A percentile compares a stretch with the other conserved stretches of the same genome.
Evolutionary conservation across 306 rosid species (phyloP).

Genomic region (Prosopis cineraria): DNA sequence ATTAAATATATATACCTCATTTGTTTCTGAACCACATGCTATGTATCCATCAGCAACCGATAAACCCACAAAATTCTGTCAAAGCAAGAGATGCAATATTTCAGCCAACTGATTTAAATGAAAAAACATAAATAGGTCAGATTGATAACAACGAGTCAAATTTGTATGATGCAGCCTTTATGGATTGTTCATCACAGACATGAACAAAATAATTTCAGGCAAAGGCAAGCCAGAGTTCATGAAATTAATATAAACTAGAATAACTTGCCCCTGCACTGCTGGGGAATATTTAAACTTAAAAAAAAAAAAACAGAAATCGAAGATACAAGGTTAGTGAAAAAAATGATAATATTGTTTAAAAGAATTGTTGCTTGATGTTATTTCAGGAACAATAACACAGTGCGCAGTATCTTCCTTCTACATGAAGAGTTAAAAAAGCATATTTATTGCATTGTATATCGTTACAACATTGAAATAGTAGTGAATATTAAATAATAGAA

Average conservation of each 20-base stretch:
- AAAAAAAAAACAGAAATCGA: neutral
- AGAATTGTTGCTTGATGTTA: neutral
- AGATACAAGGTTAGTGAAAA: neutral
- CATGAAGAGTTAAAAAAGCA: neutral
- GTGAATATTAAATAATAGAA: neutral
- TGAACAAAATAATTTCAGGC: slow-evolving; percentile 13
- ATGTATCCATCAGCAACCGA: slow-evolving; percentile 84
- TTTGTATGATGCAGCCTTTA: neutral
- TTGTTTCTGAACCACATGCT: slow-evolving; percentile 97
- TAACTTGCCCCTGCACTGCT: neutral
- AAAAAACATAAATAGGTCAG: slow-evolving; percentile 18
- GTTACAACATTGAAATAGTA: neutral
- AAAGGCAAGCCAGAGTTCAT: slow-evolving; percentile 19
- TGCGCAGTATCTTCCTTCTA: neutral
- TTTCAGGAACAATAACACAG: neutral
- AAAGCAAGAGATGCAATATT: slow-evolving; percentile 40
- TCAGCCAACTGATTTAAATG: slow-evolving; percentile 34
- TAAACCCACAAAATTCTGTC: slow-evolving; percentile 94
- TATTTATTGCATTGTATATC: neutral
- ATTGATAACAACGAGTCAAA: slow-evolving; percentile 19
- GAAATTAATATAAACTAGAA: slow-evolving; percentile 9
- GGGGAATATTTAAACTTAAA: neutral
- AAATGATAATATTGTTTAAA: neutral
- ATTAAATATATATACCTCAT: slow-evolving; percentile 71
- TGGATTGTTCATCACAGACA: slow-evolving; percentile 20